These are phyloP conservation scores for Eucalyptus curtisii DNA, from an alignment of 345 rosid species.

Conservation along the genomic window DNA sequence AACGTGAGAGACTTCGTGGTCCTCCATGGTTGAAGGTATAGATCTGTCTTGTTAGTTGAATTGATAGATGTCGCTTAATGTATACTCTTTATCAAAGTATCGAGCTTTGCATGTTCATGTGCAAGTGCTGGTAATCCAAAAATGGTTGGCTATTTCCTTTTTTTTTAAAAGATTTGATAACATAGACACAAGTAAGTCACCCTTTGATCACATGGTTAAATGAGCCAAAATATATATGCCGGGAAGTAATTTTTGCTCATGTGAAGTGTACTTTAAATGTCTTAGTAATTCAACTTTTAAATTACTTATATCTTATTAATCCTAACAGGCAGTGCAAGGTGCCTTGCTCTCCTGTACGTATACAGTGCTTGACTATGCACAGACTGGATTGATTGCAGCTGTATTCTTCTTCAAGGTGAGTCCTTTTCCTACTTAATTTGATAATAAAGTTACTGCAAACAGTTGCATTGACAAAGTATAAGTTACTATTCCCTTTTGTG, in stretches of 20 bases:
- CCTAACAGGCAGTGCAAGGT: constrained; percentile 65
- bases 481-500: neutral
- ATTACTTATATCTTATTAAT: neutral
- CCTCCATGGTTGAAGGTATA: constrained; percentile 95
- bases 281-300: neutral
- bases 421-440: neutral
- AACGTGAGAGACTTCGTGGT: constrained; percentile 90
- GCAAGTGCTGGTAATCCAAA: neutral
- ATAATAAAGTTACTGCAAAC: neutral
- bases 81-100: neutral
- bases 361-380: constrained; percentile 87
- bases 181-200: neutral
- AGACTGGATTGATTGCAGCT: constrained; percentile 92
- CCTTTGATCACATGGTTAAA: neutral
- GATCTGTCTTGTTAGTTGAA: neutral
- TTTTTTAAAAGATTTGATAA: neutral
- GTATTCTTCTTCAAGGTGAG: constrained; percentile 93
- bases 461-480: neutral
- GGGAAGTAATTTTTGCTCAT: neutral
- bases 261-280: neutral
- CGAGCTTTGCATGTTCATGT: neutral
- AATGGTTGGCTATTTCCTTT: neutral
- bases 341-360: constrained; percentile 72
- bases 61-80: neutral
- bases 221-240: neutral